Evolutionary conservation across 2,329 filamentous ascomycete species (phyloP), one percentile per base, ranked within the genome.

Genomic region (Phyllosticta citriasiana): DNA sequence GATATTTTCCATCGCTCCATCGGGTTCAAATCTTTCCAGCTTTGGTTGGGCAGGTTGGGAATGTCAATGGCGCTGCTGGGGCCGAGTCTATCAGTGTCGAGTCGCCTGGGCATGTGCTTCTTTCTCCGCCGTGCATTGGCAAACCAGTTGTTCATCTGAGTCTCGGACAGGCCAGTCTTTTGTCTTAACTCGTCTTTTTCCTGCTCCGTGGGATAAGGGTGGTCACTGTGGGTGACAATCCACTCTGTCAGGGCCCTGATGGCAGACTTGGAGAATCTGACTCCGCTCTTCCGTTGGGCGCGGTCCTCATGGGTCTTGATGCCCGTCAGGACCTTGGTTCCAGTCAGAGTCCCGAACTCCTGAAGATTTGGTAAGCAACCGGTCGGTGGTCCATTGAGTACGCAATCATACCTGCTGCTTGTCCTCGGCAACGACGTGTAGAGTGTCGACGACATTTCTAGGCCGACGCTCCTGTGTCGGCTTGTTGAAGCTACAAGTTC

Each of bases 91-190:
- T 90, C 88, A 4, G 89, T 92, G 19, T 82, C 84, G 30, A 84
- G 85, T 65, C 87, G 81, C 55, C 84, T 84, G 1, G 83, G 79
- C 55, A 86, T 84, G 60, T 88, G 85, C 76, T 96, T 96, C 67
- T 89, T 87, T 64, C 91, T 83, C 61, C 91, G 84, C 53, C 91
- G 85, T 62, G 91, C 91, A 73, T 96, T 96, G 63, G 91, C 91
- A 55, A 96, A 84, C 91, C 91, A 96, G 71, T 95, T 96, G 10
- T 87, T 87, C 67, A 96, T 93, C 70, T 97, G 92, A 14, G 82
- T 88, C 68, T 89, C 85, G 71, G 85, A 91, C 51, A 97, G 79
- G 7, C 91, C 90, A 0, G 91, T 96, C 67, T 88, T 83, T 55
- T 83, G 81, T 73, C 91, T 88, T 26, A 97, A 79, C 64, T 84